Evolutionary conservation across 164 flowering plant genomes (phyloP).

Genomic region (Sedum album): DNA sequence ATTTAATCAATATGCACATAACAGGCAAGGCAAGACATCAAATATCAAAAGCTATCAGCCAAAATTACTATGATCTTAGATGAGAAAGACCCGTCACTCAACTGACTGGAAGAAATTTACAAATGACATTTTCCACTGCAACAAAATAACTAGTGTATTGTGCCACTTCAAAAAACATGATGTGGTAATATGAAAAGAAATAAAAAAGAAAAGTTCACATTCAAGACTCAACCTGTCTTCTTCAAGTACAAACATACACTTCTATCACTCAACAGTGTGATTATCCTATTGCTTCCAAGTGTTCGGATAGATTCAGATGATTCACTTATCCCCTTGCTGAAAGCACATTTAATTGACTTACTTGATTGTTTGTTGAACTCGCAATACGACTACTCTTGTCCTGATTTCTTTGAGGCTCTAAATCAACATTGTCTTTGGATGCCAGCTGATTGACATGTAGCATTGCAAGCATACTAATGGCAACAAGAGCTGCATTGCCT

Average conservation of each 20-base stretch:
- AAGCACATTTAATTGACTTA: neutral
- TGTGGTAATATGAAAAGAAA: neutral
- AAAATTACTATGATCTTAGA: too few species aligned
- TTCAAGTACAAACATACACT: neutral
- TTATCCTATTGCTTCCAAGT: neutral
- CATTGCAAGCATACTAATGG: slow-evolving; percentile 67
- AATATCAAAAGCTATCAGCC: too few species aligned
- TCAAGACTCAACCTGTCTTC: neutral
- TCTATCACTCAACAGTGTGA: neutral
- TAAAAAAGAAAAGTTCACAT: neutral
- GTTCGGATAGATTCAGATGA: neutral
- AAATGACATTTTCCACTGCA: neutral
- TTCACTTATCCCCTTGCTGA: slow-evolving; percentile 44
- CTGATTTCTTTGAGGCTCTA: slow-evolving; percentile 16
- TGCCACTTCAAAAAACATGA: neutral
- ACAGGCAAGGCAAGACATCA: too few species aligned
- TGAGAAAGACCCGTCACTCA: too few species aligned
- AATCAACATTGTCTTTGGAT: slow-evolving; percentile 16
- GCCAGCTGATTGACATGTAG: slow-evolving; percentile 41
- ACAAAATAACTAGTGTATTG: neutral
- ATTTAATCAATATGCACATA: too few species aligned
- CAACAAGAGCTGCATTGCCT: slow-evolving; percentile 59
- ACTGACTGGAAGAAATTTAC: neutral
- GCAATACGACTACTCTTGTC: slow-evolving; percentile 18
- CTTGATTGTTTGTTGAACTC: slow-evolving; percentile 19